Base-by-base conservation (phyloP, 2,329 filamentous ascomycete genomes). In the Orbilia oligospora region DNA sequence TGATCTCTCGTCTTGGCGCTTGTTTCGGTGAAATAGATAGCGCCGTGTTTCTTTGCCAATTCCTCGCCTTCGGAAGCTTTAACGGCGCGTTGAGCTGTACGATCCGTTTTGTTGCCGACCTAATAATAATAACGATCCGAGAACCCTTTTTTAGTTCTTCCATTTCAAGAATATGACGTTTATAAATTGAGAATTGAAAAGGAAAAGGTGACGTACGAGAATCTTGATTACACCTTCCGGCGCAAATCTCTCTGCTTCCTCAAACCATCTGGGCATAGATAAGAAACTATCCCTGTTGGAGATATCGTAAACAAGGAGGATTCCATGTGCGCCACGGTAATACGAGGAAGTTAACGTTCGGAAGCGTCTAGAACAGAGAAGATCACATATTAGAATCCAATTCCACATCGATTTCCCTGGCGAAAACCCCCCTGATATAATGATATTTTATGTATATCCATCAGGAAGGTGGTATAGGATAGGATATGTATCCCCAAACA, bases 1-100 rank as follows among this genome's bases (percentile, higher is more conserved):
- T 88, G 87, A 81, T 88, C 86, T 61, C 86, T 84, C 24, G 87
- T 88, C 84, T 88, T 88, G 53, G 87, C 85, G 82, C 87, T 89
- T 51, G 86, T 86, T 83, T 89, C 88, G 80, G 87, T 88, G 82
- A 88, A 89, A 5, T 84, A 83, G n/a, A 72, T 58, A 2, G 85
- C 85, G 12, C 85, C 85, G 69, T 87, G 85, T 12, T 84, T 84
- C 58, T 84, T 83, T 1, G 87, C 88, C 56, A 88, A 84, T 14
- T 84, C 84, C 65, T 83, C 83, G 30, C 87, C 88, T 80, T 89
- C 87, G 46, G 87, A 87, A 18, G 81, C 76, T 27, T 84, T 85
- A 14, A 88, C 87, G 16, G 84, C 86, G 48, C 87, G 85, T 3
- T 84, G 77, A 10, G 83, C 82, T 16, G 84, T 84, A 70, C 86